Evolutionary conservation across 805 yeast genomes (phyloP), one percentile per base, ranked within the genome.

Genomic region (Isabelozyma gotoi): DNA sequence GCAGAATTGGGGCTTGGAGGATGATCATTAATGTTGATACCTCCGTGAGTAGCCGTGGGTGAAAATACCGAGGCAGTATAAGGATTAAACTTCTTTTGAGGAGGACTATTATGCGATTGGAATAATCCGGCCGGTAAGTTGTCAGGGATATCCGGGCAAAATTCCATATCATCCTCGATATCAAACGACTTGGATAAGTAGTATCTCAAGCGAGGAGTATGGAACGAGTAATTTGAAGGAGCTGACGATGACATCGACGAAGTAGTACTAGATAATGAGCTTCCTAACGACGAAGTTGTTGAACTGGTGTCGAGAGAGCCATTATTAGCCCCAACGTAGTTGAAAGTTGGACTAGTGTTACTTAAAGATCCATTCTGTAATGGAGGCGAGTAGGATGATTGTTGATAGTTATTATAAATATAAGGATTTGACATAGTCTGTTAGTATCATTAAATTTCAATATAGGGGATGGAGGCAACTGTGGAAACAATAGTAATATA

Each of bases 51-150:
- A 12, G 46, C 36, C 2, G 50, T 60, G 36, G 88, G 88, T 27
- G 81, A 77, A 54, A 82, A 82, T 18, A 81, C 74, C 36, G 78
- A 65, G 1, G 87, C 81, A 2, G 86, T 81, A 57, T 82, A 82
- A 4, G 88, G 88, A 57, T 83, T 82, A 65, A 82, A 83, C 59
- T 76, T 81, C 55, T 74, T 76, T 46, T 63, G 56, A 15, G 61
- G 55, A 12, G 73, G 71, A 43, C 68, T 61, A 14, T 36, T n/a
- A 12, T 19, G 10, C 48, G 44, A 10, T 47, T 50, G 34, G 50
- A 46, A 32, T 40, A 43, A 21, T 2, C 39, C 39, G 14, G n/a
- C 2, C 7, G 39, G 24, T 36, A 36, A 36, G 6, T 12, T 8
- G 6, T 72, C 75, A 7, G 74, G 73, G 31, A 77, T 78, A 37